Evolutionary conservation across 768 basidiomycete species (phyloP), one percentile per base, ranked within the genome.

Genomic region (Solioccasus polychromus): DNA sequence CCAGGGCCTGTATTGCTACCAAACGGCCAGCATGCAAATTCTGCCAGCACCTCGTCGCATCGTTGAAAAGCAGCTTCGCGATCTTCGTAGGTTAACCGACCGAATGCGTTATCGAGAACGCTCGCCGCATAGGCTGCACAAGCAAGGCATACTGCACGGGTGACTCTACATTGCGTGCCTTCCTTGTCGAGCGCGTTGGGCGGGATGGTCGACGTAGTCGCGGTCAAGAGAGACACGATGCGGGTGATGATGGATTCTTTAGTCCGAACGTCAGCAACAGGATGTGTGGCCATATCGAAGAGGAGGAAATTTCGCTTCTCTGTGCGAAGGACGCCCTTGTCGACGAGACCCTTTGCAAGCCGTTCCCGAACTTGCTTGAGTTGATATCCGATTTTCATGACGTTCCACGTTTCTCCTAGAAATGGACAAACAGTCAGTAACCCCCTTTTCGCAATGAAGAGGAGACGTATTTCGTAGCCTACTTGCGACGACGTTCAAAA

Each of bases 281-380:
- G 96, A 66, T 99, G 95, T 0, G 95, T 99, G 15, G 96, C 95
- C 95, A 99, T 99, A 72, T 99, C 95, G 70, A 99, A 99, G 24
- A 99, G 76, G 39, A 99, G 79, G 68, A 99, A 99, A 67, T 98
- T 98, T 59, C 93, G 88, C 64, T 99, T 98, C 66, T 98, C 96
- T 14, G 95, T 99, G 40, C 96, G 87, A n/a, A 99, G 80, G 30
- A 99, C 83, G 57, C 95, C 96, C 69, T 99, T 99, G 75, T 99
- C 95, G 41, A 97, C 95, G 31, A 99, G 81, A 3, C 95, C 83
- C 65, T 99, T 99, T 12, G 94, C 93, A 31, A 99, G 84, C 15
- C 95, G 88, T 70, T 99, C 95, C 36, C 95, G 86, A 31, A 98
- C 95, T 70, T 97, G 95, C 68, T 97, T 97, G 37, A 99, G 83